Evolutionary conservation across 2,329 filamentous ascomycete species (phyloP), one percentile per base, ranked within the genome.

Genomic region (Colletotrichum plurivorum): DNA sequence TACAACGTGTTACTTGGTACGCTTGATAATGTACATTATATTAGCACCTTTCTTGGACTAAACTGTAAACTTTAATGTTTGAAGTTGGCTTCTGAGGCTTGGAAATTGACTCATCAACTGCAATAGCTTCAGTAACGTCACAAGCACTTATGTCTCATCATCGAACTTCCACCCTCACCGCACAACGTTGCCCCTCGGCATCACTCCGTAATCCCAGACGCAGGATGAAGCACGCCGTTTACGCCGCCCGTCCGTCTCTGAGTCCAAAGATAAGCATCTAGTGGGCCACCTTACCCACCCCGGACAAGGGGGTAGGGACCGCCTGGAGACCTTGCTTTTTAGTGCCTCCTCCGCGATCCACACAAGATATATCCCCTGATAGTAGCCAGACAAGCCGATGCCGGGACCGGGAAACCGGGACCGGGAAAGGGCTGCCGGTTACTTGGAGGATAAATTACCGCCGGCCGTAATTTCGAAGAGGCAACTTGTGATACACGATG

Each of bases 331-430:
- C 10, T 4, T 8, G 27, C 10, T 9, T 8, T 9, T 36, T 56
- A 56, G 61, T 55, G 43, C 36, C 20, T 22, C 12, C 10, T 22
- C 12, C 10, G 16, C 36, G 49, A 41, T 51, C 43, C 31, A 49
- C 39, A n/a, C 22, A 36, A 10, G 31, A 9, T 31, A 31, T 31
- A 60, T 36, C 18, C 27, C 31, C 36, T 39, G 51, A 46, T 13
- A 5, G 25, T 25, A 25, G 22, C 22, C 27, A n/a, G 10, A 25
- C 13, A 41, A 18, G 54, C 66, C 66, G 66, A 66, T 60, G 55
- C 43, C 66, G 66, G 66, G 55, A 56, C 66, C 66, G 62, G 66
- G 66, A 56, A 60, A 31, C 63, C 62, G 54, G 65, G 62, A 56
- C 63, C 66, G 61, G 66, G 54, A 56, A 56, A 10, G 5, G 10